Evolutionary conservation across 1,284 basidiomycete genomes (phyloP).

Genomic region (Trichosporon faecale): DNA sequence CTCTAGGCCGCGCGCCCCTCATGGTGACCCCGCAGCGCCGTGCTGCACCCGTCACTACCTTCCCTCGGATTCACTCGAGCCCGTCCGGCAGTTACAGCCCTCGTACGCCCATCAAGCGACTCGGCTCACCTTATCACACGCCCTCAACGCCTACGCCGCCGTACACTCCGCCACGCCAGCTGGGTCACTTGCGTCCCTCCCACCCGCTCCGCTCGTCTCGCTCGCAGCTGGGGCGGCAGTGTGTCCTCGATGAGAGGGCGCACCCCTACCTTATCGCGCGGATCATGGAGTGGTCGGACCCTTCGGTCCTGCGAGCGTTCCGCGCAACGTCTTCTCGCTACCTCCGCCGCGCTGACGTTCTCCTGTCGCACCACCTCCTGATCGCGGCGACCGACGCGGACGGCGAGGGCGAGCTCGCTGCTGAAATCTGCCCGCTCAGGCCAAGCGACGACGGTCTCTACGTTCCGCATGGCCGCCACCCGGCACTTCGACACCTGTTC

Average conservation of each 20-base stretch:
- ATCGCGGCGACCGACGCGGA: not conserved
- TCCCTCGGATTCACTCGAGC: not conserved
- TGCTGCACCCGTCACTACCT: not conserved
- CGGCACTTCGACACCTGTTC: not conserved
- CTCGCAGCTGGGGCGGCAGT: not conserved
- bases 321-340: not conserved
- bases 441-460: not conserved
- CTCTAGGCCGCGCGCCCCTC: not conserved
- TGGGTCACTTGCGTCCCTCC: not conserved
- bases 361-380: not conserved
- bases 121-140: not conserved
- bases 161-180: too few species aligned
- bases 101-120: not conserved
- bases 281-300: not conserved
- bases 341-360: not conserved
- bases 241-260: not conserved
- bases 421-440: not conserved
- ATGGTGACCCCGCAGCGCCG: not conserved
- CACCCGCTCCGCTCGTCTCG: not conserved
- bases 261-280: not conserved
- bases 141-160: not conserved
- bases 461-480: not conserved
- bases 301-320: not conserved
- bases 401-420: not conserved
- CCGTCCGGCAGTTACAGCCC: too few species aligned